Conservation (phyloP, 129 eudicot genomes). For the Escallonia rubra region DNA sequence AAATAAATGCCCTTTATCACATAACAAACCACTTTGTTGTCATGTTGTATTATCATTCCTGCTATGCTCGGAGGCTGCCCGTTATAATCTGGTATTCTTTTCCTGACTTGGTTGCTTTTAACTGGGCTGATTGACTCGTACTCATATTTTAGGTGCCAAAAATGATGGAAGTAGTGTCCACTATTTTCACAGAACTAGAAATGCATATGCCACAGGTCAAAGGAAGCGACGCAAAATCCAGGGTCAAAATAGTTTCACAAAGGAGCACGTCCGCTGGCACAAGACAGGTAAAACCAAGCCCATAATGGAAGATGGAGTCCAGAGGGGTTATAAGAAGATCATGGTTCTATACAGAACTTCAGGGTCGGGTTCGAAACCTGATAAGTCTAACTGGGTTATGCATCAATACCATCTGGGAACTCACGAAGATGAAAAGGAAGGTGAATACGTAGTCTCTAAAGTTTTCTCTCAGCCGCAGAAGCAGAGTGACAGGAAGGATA, state of each 20-base stretch:
- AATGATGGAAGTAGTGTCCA: conserved; percentile 71
- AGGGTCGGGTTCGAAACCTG: conserved; percentile 50
- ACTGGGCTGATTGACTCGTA: neutral
- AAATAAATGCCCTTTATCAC: too few relatives aligned
- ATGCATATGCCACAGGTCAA: conserved; percentile 81
- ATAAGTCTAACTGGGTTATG: conserved; percentile 83
- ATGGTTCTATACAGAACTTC: conserved; percentile 69
- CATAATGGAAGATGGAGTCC: conserved; percentile 55
- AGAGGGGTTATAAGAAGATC: conserved; percentile 80
- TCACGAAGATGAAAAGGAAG: conserved; percentile 74
- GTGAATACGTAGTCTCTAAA: conserved; percentile 73
- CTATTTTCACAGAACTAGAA: conserved; percentile 65
- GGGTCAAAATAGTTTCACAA: conserved; percentile 25
- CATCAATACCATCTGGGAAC: conserved; percentile 86
- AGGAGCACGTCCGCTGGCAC: conserved; percentile 78
- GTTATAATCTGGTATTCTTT: too few relatives aligned
- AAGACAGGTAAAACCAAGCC: conserved; percentile 89
- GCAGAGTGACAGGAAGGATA: conserved; percentile 33
- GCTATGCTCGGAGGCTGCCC: too few relatives aligned
- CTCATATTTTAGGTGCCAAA: conserved; percentile 53
- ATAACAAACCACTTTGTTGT: too few relatives aligned
- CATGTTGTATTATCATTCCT: too few relatives aligned
- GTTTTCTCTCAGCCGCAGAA: conserved; percentile 63
- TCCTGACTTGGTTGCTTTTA: too few relatives aligned
- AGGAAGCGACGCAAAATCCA: conserved; percentile 82